These are phyloP conservation scores for Colletotrichum sp. DNA, from an alignment of 2,329 filamentous ascomycete species.

Conservation along the genomic window DNA sequence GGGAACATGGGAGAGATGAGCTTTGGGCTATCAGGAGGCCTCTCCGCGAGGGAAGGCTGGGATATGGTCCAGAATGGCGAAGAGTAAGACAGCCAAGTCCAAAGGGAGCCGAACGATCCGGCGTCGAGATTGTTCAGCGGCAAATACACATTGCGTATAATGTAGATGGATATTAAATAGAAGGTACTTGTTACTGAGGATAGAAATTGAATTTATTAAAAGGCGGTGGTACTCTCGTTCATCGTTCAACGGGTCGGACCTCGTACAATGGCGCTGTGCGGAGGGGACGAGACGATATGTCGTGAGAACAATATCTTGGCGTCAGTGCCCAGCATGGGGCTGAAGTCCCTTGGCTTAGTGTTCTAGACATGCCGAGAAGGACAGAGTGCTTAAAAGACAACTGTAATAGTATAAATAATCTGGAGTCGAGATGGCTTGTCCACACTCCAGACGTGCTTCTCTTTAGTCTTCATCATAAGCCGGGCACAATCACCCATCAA, in stretches of 20 bases:
- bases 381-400: not conserved
- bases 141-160: accelerated
- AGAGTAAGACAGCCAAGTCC: not conserved
- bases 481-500: not conserved
- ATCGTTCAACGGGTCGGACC: not conserved
- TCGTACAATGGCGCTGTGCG: accelerated
- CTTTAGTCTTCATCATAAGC: not conserved
- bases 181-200: too few relatives aligned
- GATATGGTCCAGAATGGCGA: not conserved
- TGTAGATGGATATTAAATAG: not conserved
- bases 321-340: not conserved
- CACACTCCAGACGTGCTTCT: not conserved
- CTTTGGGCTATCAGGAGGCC: not conserved
- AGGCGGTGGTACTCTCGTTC: too few relatives aligned
- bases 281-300: not conserved
- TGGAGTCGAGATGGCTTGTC: not conserved
- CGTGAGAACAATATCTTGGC: not conserved
- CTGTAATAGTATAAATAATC: not conserved
- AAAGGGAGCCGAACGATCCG: not conserved
- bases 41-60: not conserved
- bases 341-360: not conserved
- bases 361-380: not conserved
- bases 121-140: accelerated
- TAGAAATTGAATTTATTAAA: too few relatives aligned
- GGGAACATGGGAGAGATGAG: too few relatives aligned